Conservation (phyloP, 2,329 filamentous ascomycete genomes). For the Microdochium trichocladiopsis region DNA sequence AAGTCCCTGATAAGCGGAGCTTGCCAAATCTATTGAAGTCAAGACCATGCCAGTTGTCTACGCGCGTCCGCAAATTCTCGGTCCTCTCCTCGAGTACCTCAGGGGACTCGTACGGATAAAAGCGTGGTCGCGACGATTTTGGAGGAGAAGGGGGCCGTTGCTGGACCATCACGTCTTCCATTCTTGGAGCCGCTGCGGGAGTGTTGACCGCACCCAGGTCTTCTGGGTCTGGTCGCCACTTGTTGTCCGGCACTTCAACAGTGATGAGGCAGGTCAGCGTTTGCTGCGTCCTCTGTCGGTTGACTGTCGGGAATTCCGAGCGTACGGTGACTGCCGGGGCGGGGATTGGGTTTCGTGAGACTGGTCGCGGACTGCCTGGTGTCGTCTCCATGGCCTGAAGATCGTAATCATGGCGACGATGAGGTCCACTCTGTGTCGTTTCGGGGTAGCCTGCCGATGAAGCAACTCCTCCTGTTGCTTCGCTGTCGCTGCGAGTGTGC, state of each 20-base stretch:
- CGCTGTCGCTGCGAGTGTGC: conserved; percentile 75
- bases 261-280: conserved; percentile 91
- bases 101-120: conserved; percentile 66
- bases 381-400: conserved; percentile 92
- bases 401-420: conserved; percentile 86
- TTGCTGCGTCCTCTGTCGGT: conserved; percentile 85
- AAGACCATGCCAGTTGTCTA: conserved; percentile 97
- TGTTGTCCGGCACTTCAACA: conserved; percentile 86
- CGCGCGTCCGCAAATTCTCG: conserved; percentile 74
- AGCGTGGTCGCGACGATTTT: conserved; percentile 45
- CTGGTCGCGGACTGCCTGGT: conserved; percentile 63
- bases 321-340: conserved; percentile 87
- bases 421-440: conserved; percentile 60
- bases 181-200: not conserved
- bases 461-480: conserved; percentile 56
- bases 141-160: conserved; percentile 51
- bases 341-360: conserved; percentile 80
- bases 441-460: conserved; percentile 79
- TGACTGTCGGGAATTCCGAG: conserved; percentile 94
- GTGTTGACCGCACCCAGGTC: conserved; percentile 56
- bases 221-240: conserved; percentile 81
- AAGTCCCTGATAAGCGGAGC: conserved; percentile 78
- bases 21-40: conserved; percentile 92
- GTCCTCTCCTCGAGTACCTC: conserved; percentile 79
- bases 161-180: conserved; percentile 20